A percentile compares a stretch with the other conserved stretches of the same genome.
phyloP scores from a whole-genome alignment of 2,329 filamentous ascomycete species.

The Fusarium pseudonygamai region DNA sequence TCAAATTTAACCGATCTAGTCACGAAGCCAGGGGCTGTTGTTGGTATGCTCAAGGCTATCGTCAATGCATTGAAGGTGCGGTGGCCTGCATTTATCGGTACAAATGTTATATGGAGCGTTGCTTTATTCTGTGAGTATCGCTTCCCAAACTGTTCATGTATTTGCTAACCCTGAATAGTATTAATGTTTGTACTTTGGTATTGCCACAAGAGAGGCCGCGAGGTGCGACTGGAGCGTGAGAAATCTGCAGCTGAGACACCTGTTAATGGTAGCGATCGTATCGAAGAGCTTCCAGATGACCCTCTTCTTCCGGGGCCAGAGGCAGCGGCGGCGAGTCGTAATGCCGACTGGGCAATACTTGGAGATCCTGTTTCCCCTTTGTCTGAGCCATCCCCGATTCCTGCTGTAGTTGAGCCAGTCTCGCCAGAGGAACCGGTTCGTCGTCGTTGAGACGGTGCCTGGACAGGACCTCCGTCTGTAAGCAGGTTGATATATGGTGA shows the following conservation, averaged over 20 bases:
- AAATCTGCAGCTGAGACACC: slow-evolving; percentile 48
- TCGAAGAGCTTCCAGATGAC: slow-evolving; percentile 63
- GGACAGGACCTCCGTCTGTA: background rate
- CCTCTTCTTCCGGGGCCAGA: slow-evolving; percentile 52
- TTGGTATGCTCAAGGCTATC: slow-evolving; percentile 87
- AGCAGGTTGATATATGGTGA: slow-evolving; percentile 12
- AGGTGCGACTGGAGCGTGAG: slow-evolving; percentile 78
- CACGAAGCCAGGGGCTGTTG: slow-evolving; percentile 86
- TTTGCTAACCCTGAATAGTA: slow-evolving; percentile 59
- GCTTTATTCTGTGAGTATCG: slow-evolving; percentile 79
- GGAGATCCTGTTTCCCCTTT: slow-evolving; percentile 35
- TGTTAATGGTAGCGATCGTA: slow-evolving; percentile 52
- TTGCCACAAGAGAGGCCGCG: slow-evolving; percentile 92
- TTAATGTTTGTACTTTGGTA: slow-evolving; percentile 97
- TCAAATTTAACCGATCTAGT: slow-evolving; percentile 81
- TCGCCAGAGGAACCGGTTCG: slow-evolving; percentile 11
- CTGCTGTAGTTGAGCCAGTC: slow-evolving; percentile 10
- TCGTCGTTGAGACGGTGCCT: slow-evolving; percentile 14
- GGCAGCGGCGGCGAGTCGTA: slow-evolving; percentile 7
- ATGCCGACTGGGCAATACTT: background rate
- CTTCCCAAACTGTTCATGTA: background rate
- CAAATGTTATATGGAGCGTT: slow-evolving; percentile 90
- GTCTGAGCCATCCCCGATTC: slow-evolving; percentile 19
- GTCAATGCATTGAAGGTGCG: slow-evolving; percentile 86
- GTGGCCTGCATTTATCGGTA: slow-evolving; percentile 91